Evolutionary conservation across 768 basidiomycete species (phyloP), one percentile per base, ranked within the genome.

Genomic region (Lactarius hatsudake): DNA sequence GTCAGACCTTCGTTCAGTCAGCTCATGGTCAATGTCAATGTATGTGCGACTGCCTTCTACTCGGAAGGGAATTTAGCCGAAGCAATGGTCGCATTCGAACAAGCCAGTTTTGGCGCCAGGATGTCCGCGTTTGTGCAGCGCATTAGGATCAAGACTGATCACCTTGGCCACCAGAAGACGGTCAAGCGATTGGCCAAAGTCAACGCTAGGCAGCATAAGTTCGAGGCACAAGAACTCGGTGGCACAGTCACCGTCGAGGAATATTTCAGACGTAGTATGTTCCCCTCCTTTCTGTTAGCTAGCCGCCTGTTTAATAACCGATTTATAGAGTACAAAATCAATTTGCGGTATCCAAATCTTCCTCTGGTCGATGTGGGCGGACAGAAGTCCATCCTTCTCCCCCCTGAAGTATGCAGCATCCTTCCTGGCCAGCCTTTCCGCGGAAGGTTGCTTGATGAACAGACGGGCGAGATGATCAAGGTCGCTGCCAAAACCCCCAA

Each of bases 161-260:
- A 93, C 76, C 80, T 94, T 17, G 85, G 86, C n/a, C 88, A 91
- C 72, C 85, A 79, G 73, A 93, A 91, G 77, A 86, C 87, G 0
- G 81, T 94, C 66, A 89, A 88, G 74, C 75, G 75, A 2, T 73
- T 90, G 17, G 79, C 80, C 15, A 78, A 79, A 28, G 57, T 76
- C 23, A 81, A 42, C 12, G 79, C 85, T 18, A 76, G 57, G 43
- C 73, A 80, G 36, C 76, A 82, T 66, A 74, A 63, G 15, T 85
- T 85, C 68, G 71, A 75, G 10, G 76, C 80, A 6, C 75, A 79
- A 2, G 82, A 82, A 34, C 73, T 76, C 59, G 77, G 78, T 6
- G 76, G 74, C 1, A 74, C 64, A 23, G 79, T 85, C 34, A 79
- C 77, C 0, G 85, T 86, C 2, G 80, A 81, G 64, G 68, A 81